A percentile compares a stretch with the other conserved stretches of the same genome.
phyloP scores from a whole-genome alignment of 192 early-diverging fungal genomes.

The Coemansia brasiliensis region DNA sequence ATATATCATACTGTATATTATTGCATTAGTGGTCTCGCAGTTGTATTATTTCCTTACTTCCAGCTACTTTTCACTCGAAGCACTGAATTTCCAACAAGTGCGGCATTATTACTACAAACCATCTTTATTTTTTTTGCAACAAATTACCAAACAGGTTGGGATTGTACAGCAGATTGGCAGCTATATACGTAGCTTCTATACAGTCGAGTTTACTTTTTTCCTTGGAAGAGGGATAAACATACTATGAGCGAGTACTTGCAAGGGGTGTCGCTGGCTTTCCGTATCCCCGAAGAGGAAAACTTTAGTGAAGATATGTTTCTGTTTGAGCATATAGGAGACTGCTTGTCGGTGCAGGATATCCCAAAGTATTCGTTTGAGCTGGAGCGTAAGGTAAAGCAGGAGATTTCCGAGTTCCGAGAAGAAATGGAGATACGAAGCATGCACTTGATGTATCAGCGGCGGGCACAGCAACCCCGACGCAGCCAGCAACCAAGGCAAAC shows the following conservation, averaged over 20 bases:
- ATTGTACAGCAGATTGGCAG: too few relatives aligned
- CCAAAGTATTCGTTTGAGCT: constrained; percentile 41
- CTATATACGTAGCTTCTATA: too few relatives aligned
- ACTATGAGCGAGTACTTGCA: constrained; percentile 36
- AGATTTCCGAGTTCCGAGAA: constrained; percentile 32
- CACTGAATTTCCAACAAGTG: not conserved
- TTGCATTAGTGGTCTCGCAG: too few relatives aligned
- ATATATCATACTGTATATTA: too few relatives aligned
- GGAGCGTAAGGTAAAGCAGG: constrained; percentile 35
- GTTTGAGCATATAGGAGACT: constrained; percentile 45
- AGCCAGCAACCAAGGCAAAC: not conserved
- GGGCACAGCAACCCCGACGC: constrained; percentile 4
- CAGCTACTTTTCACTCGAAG: not conserved
- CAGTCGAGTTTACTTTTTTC: too few relatives aligned
- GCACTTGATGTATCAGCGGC: constrained; percentile 43
- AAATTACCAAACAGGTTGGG: too few relatives aligned
- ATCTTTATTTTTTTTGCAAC: too few relatives aligned
- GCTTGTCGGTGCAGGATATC: constrained; percentile 39
- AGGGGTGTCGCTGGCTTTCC: constrained; percentile 35
- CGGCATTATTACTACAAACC: too few relatives aligned
- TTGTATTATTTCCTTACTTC: not conserved
- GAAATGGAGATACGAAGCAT: constrained; percentile 39
- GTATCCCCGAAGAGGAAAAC: constrained; percentile 32
- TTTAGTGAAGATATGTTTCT: constrained; percentile 40
- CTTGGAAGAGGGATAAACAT: not conserved